Evolutionary conservation across 108 stramenopile species (phyloP), one percentile per base, ranked within the genome.

Genomic region (Nitzschia palea): DNA sequence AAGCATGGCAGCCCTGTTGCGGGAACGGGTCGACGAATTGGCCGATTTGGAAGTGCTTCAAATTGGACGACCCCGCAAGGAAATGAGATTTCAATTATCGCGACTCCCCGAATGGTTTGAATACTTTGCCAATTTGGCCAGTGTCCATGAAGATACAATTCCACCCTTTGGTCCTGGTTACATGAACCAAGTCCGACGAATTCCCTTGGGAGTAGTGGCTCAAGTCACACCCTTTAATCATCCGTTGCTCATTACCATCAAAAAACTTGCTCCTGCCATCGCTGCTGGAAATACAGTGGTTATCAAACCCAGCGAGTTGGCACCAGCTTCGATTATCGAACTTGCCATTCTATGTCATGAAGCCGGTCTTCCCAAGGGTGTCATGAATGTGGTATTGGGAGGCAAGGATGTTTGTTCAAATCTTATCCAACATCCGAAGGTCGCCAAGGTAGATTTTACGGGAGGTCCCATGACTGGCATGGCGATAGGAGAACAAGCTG

Each of bases 191-290:
- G 60, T 62, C 22, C 36, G 28, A 43, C 63, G 77, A 28, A 82
- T 90, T 73, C 90, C 95, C 17, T 36, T 96, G 10, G 95, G 95
- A 2, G 85, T 95, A 17, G 71, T 86, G 3, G 87, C 69, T 18
- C 73, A 69, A 2, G 85, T 95, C 60, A 79, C 82, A 4, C 90
- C 96, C 14, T 96, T 90, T 89, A 96, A 96, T 71, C 95, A 87
- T 67, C 94, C 96, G 5, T 70, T 94, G 12, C 71, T 94, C 29
- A 90, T 88, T 77, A 80, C 71, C 9, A 62, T 77, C 0, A 87
- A 86, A 85, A 95, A 95, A 64, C 61, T 89, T 12, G 86, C 78
- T 4, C 92, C 96, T 20, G 91, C 94, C 22, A 73, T 96, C 45
- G 80, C 86, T 2, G 89, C 85, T 25, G 96, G 96, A 17, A 87